Percentiles rank a stretch among this genome's conserved stretches.
phyloP scores from a whole-genome alignment of 306 rosid species.

The Cicer arietinum region DNA sequence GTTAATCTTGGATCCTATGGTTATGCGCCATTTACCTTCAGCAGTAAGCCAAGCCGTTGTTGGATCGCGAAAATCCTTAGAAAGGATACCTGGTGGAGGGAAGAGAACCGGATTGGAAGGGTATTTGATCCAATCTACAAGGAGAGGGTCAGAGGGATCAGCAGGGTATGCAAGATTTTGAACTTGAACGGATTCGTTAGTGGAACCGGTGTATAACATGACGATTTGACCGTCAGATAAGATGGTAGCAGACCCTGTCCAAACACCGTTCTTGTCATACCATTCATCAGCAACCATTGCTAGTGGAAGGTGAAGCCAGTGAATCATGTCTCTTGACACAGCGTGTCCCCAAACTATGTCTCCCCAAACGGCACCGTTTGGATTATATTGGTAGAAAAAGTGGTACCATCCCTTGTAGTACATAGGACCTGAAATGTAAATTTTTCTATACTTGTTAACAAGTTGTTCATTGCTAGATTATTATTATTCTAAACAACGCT shows the following conservation, averaged over 20 bases:
- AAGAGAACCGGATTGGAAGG: conserved; percentile 74
- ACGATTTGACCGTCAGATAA: conserved; percentile 63
- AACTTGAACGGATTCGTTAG: conserved; percentile 79
- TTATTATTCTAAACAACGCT: neutral
- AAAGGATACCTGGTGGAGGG: conserved; percentile 74
- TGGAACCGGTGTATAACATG: conserved; percentile 94
- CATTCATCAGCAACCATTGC: conserved; percentile 89
- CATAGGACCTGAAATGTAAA: conserved; percentile 70
- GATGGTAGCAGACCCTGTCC: conserved; percentile 96
- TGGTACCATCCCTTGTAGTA: conserved; percentile 96
- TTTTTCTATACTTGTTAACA: conserved; percentile 22
- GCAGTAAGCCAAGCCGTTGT: conserved; percentile 90
- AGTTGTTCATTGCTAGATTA: neutral
- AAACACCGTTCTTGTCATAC: conserved; percentile 81
- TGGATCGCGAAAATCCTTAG: conserved; percentile 87
- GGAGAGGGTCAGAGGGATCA: conserved; percentile 76
- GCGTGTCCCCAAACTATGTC: conserved; percentile 96
- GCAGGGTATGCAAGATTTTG: conserved; percentile 87
- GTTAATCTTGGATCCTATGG: conserved; percentile 76
- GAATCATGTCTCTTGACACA: conserved; percentile 81
- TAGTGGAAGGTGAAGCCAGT: conserved; percentile 92
- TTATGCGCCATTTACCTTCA: conserved; percentile 75
- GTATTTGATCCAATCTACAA: conserved; percentile 78
- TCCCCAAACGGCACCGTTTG: conserved; percentile 87
- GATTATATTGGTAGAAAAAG: conserved; percentile 82